Base-by-base conservation (phyloP, 2,329 filamentous ascomycete genomes). In the Talaromyces sp. region DNA sequence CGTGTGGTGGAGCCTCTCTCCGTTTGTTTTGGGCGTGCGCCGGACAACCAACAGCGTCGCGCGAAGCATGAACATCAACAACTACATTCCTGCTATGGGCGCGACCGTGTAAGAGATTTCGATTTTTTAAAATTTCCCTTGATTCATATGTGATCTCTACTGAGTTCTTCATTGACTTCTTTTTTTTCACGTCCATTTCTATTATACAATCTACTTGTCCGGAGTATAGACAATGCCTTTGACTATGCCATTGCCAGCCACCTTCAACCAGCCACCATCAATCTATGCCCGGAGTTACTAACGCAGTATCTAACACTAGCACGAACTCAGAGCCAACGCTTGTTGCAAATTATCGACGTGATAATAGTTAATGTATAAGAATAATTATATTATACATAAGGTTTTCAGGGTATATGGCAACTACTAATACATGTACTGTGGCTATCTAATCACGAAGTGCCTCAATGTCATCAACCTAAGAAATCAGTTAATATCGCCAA, bases 401-500 rank as follows among this genome's bases (percentile, higher is more conserved):
- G 55, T 62, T 59, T 57, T 52, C 53, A 58, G 67, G 67, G 65
- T 70, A 70, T 72, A 57, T 57, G 46, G 32, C 29, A n/a, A 49
- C 36, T 60, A 62, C 36, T 54, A 39, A 43, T 64, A 64, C 62
- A 65, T 51, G 49, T 46, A 54, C 40, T 49, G 51, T 32, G 30
- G 24, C 19, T 29, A 43, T 53, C 53, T 67, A 72, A 58, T 64
- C 67, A 46, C 80, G 77, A 60, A 95, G 72, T 11, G 89, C 89
- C 72, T 96, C 91, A 57, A 96, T 95, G 70, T 96, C 91, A 42
- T 84, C 88, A 54, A 82, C 74, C 72, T 82, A 63, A 29, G 33
- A 44, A 27, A 52, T 16, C 40, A 52, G 56, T 62, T 51, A 56
- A 51, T 33, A 44, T 39, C 19, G 13, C n/a, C 13, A 3, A 22